Evolutionary conservation across 1,284 basidiomycete genomes (phyloP).

Genomic region (Mrakiaceae sp.): DNA sequence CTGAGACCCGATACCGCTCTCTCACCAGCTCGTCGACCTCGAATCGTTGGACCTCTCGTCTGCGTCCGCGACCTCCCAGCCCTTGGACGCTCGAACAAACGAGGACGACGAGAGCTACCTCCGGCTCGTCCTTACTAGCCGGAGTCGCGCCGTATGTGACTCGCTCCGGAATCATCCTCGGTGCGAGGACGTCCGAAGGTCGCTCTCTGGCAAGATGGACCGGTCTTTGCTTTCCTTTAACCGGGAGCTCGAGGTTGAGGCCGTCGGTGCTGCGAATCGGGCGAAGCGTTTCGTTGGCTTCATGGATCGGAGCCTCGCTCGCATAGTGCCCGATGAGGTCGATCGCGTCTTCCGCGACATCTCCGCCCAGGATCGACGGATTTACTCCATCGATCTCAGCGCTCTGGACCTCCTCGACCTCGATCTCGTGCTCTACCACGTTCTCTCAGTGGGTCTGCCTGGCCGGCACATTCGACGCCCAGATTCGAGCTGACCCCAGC

Average conservation of each 20-base stretch:
- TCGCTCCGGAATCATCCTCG: background rate
- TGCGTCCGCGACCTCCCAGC: background rate
- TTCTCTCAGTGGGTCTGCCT: background rate
- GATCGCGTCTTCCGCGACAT: background rate
- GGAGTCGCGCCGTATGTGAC: background rate
- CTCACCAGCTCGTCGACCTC: background rate
- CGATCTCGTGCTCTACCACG: conserved; percentile 1
- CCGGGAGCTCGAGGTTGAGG: background rate
- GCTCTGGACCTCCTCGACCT: background rate
- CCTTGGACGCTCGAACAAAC: background rate
- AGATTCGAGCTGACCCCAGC: background rate
- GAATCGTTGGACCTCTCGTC: background rate
- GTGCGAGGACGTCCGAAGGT: background rate
- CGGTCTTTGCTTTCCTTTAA: background rate
- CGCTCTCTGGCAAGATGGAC: background rate
- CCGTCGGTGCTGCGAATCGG: background rate
- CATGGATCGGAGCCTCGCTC: background rate
- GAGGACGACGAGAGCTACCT: conserved; percentile 10
- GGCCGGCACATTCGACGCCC: background rate
- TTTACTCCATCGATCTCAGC: conserved; percentile 3
- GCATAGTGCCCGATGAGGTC: background rate
- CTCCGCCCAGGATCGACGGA: background rate
- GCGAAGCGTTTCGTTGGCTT: background rate
- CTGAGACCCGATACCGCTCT: background rate
- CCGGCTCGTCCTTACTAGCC: background rate